Evolutionary conservation across 257 asterid genomes (phyloP).

Genomic region (Asclepias syriaca): DNA sequence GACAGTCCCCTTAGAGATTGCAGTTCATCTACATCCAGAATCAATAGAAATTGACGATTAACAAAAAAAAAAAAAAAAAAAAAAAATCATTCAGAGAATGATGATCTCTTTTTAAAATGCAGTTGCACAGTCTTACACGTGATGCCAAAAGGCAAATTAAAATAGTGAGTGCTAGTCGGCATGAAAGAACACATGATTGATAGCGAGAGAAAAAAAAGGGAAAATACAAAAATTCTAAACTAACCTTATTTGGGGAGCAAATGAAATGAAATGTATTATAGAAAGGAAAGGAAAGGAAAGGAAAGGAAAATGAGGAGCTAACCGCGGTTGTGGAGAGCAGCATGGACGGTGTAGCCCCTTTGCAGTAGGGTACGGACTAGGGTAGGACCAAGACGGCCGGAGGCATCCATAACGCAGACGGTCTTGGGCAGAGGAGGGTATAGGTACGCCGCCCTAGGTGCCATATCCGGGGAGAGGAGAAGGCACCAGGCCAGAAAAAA

Average conservation of each 20-base stretch:
- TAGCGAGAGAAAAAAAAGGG: too few relatives aligned
- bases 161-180: background rate
- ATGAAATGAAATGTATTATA: background rate
- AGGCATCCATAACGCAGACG: constrained; percentile 84
- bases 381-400: constrained; percentile 64
- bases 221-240: too few relatives aligned
- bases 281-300: background rate
- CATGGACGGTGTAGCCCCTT: constrained; percentile 74
- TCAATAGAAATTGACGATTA: background rate
- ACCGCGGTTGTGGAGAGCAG: constrained; percentile 62
- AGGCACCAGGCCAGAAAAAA: background rate
- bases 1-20: constrained; percentile 36
- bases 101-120: background rate
- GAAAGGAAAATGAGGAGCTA: background rate
- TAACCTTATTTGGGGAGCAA: background rate
- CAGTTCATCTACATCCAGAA: constrained; percentile 42
- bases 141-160: background rate
- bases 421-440: constrained; percentile 17
- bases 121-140: constrained; percentile 3
- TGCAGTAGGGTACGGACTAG: constrained; percentile 64
- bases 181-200: background rate
- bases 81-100: too few relatives aligned
- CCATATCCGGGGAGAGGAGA: constrained; percentile 19
- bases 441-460: constrained; percentile 15
- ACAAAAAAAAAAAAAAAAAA: background rate